Conservation (phyloP, 1,284 basidiomycete genomes). For the Heterobasidion parviporum region DNA sequence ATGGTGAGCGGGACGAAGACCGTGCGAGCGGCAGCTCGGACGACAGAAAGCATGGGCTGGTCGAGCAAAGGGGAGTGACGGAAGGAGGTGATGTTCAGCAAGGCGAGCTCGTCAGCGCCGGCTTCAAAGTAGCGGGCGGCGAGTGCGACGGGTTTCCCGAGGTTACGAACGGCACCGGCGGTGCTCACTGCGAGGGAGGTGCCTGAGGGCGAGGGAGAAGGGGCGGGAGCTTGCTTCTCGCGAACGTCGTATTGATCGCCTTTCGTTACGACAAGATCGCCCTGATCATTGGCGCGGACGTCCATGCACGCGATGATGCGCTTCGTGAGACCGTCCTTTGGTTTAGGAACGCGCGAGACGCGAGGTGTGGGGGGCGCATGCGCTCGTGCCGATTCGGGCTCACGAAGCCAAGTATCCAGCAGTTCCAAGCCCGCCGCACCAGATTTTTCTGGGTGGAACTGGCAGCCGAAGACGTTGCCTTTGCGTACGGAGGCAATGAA, state of each 20-base stretch:
- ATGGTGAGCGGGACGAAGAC: conserved; percentile 99
- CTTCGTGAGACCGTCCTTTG: conserved; percentile 72
- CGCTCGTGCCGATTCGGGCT: conserved; percentile 34
- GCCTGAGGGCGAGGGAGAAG: conserved; percentile 18
- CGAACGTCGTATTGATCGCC: conserved; percentile 99
- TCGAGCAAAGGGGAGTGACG: conserved; percentile 91
- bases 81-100: conserved; percentile 99
- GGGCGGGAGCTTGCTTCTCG: conserved; percentile 47
- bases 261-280: conserved; percentile 98
- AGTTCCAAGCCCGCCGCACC: conserved; percentile 85
- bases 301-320: conserved; percentile 98
- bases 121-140: conserved; percentile 81
- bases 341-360: conserved; percentile 28
- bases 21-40: conserved; percentile 82
- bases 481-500: conserved; percentile 84
- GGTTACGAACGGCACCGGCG: conserved; percentile 86
- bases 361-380: conserved; percentile 23
- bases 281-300: conserved; percentile 92
- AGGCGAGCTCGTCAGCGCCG: conserved; percentile 94
- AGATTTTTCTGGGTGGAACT: conserved; percentile 99
- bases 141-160: conserved; percentile 92
- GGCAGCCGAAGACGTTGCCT: conserved; percentile 87
- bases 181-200: conserved; percentile 22
- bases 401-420: conserved; percentile 78
- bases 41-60: conserved; percentile 97